Evolutionary conservation across 2,329 filamentous ascomycete genomes (phyloP).

Genomic region (Coniochaeta prunicola): DNA sequence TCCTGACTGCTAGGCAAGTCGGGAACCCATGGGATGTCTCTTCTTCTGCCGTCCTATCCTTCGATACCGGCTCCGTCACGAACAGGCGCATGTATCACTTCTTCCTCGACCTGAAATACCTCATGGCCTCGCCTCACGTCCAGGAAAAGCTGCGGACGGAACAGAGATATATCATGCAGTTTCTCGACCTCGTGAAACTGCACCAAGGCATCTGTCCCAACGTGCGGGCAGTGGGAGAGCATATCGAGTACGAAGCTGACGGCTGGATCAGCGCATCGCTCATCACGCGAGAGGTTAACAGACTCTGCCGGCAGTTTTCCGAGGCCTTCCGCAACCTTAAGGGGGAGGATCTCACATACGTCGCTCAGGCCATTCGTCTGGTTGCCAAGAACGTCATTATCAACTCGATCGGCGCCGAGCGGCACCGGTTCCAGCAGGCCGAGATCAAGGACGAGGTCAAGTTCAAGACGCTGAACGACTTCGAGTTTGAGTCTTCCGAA

Average conservation of each 20-base stretch:
- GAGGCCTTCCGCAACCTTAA: constrained; percentile 73
- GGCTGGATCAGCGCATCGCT: constrained; percentile 95
- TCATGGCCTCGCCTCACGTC: constrained; percentile 82
- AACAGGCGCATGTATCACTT: constrained; percentile 97
- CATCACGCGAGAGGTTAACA: constrained; percentile 91
- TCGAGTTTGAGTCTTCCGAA: constrained; percentile 65
- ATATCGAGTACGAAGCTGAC: constrained; percentile 97
- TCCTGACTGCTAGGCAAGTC: constrained; percentile 91
- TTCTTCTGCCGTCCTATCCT: constrained; percentile 77
- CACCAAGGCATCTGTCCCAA: constrained; percentile 98
- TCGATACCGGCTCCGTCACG: constrained; percentile 89
- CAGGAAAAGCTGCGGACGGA: constrained; percentile 78
- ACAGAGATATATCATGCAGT: constrained; percentile 84
- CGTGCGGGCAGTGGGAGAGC: constrained; percentile 81
- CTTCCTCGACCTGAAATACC: constrained; percentile 87
- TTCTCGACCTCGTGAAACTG: constrained; percentile 89
- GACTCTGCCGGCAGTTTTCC: constrained; percentile 79
- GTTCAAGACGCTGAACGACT: constrained; percentile 71
- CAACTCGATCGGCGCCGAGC: constrained; percentile 84
- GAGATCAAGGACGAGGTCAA: constrained; percentile 82
- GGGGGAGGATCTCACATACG: constrained; percentile 44
- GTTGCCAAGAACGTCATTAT: constrained; percentile 79
- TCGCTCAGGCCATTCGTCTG: constrained; percentile 65
- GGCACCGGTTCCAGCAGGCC: constrained; percentile 72
- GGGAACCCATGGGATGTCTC: constrained; percentile 88